Conservation (phyloP, 2,329 filamentous ascomycete species). For the Aspergillus hortae region DNA sequence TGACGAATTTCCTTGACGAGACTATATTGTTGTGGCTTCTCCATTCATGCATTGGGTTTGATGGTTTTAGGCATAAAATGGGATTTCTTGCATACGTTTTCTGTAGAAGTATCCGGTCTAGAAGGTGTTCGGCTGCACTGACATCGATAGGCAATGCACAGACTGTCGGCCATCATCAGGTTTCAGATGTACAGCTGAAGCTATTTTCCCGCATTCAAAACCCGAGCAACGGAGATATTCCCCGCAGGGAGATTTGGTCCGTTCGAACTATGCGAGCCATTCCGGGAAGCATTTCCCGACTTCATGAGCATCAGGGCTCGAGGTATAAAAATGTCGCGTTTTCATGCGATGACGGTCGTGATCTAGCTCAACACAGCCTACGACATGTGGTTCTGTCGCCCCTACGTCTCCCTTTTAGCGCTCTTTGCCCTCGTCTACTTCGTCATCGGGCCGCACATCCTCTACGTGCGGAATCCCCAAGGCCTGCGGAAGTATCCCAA, state of each 20-base stretch:
- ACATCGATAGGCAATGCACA: background rate
- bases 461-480: slow-evolving; percentile 27
- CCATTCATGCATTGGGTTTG: slow-evolving; percentile 11
- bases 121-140: background rate
- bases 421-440: slow-evolving; percentile 24
- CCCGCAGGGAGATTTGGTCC: background rate
- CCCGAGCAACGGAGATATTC: background rate
- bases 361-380: background rate
- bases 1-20: slow-evolving; percentile 32
- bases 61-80: slow-evolving; percentile 11
- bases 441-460: slow-evolving; percentile 20
- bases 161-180: slow-evolving; percentile 3
- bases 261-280: background rate
- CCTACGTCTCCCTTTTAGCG: slow-evolving; percentile 23
- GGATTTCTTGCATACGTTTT: background rate
- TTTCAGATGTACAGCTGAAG: background rate
- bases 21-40: slow-evolving; percentile 18
- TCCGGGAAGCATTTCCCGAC: slow-evolving; percentile 20
- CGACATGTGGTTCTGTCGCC: slow-evolving; percentile 19
- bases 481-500: slow-evolving; percentile 48
- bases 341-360: background rate
- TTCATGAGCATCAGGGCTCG: background rate
- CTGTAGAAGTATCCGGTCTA: background rate
- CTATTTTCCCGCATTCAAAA: too few species aligned
- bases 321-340: background rate